Evolutionary conservation across 305 asterid species (phyloP).

Genomic region (Plantago coronopus): DNA sequence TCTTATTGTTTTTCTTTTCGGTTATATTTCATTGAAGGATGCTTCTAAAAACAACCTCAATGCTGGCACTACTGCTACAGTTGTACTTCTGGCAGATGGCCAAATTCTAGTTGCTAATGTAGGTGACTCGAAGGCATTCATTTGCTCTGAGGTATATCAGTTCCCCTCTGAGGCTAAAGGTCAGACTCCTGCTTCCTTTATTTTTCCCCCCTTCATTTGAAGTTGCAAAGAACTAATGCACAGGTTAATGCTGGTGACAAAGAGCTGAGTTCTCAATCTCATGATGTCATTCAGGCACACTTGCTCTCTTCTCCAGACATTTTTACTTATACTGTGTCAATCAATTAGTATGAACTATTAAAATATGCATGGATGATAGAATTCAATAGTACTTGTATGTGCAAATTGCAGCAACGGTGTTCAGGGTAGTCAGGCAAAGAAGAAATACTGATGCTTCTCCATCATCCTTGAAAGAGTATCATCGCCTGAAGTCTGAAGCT

Average conservation of each 20-base stretch:
- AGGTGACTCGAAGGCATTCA: slow-evolving; percentile 94
- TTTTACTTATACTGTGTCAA: too few relatives aligned
- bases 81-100: slow-evolving; percentile 68
- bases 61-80: slow-evolving; percentile 91
- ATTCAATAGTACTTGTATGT: slow-evolving; percentile 24
- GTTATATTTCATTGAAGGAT: slow-evolving; percentile 52
- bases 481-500: slow-evolving; percentile 56
- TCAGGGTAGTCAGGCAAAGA: slow-evolving; percentile 63
- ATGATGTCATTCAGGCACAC: slow-evolving; percentile 11
- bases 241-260: slow-evolving; percentile 16
- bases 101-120: slow-evolving; percentile 88
- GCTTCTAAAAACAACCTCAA: slow-evolving; percentile 60
- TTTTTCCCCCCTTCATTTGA: slow-evolving; percentile 10
- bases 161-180: slow-evolving; percentile 89
- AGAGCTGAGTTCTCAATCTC: slow-evolving; percentile 12
- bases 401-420: slow-evolving; percentile 65
- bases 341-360: not conserved
- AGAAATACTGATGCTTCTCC: slow-evolving; percentile 48
- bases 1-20: slow-evolving; percentile 21
- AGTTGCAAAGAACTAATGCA: slow-evolving; percentile 17
- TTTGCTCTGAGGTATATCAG: slow-evolving; percentile 84
- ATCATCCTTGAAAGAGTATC: slow-evolving; percentile 51
- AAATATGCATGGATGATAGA: slow-evolving; percentile 1
- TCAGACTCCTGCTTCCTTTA: slow-evolving; percentile 27
- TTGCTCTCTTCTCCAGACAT: too few relatives aligned